Base-by-base conservation (phyloP, 1,139 yeast species). In the Geotrichum candidum region DNA sequence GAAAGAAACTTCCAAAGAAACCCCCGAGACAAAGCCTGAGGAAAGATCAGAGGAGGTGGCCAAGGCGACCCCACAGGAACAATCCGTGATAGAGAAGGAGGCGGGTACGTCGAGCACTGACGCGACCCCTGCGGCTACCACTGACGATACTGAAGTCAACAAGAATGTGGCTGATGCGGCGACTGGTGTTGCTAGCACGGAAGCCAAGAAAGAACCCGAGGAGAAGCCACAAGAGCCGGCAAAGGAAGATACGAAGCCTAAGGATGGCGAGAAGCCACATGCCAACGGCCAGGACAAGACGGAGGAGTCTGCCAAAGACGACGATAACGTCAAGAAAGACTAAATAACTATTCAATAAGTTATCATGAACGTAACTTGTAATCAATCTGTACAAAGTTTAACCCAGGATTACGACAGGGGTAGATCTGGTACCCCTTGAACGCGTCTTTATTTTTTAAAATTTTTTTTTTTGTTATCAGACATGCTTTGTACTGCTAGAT, bases 311-410 rank as follows among this genome's bases (percentile, higher is more conserved):
- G 18, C 18, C 18, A 18, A 54, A 33, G 58, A n/a, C 48, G 29
- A 53, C 54, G 54, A 27, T 38, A 56, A 58, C 13, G 53, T 9
- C 25, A 57, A 58, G 56, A 59, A 54, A 25, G 51, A 60, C 15
- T 57, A 54, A 56, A 41, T 18, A 23, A 38, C 29, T 29, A 25
- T 46, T n/a, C n/a, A 41, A 41, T 15, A 41, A 41, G 46, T 41
- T n/a, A 41, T 41, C 46, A 41, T 41, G 18, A 13, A 41, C 46
- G 22, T 41, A 41, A 41, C 45, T 35, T 35, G 45, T 35, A 35
- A 35, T 35, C 45, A 35, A 35, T 10, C 45, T 35, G 45, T 35
- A 35, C 45, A 35, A 10, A 22, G 52, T 57, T 18, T 33, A 35
- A 52, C 31, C 31, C 31, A 27, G 6, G 6, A 4, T 6, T 35